phyloP scores from a whole-genome alignment of 176 grass and related monocot species.

The Tillandsia leiboldiana region DNA sequence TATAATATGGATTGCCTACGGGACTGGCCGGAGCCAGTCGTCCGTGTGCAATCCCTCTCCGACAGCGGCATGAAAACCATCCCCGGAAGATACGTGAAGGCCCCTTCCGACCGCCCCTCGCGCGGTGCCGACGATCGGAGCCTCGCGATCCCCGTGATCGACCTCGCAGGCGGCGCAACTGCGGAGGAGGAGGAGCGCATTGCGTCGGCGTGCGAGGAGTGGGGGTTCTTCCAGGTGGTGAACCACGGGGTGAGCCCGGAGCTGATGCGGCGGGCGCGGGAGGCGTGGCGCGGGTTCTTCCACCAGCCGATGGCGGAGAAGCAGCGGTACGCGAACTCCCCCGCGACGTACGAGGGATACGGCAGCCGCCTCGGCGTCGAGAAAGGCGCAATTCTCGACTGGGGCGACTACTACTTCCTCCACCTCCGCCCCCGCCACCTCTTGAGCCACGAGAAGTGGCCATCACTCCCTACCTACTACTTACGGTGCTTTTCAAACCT shows the following conservation, averaged over 20 bases:
- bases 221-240: constrained; percentile 93
- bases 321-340: constrained; percentile 65
- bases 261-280: constrained; percentile 31
- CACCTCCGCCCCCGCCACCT: constrained; percentile 49
- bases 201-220: constrained; percentile 47
- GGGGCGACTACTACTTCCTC: constrained; percentile 93
- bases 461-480: constrained; percentile 21
- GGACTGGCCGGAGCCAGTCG: constrained; percentile 70
- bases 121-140: fast-evolving
- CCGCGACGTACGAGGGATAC: constrained; percentile 77
- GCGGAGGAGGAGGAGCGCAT: constrained; percentile 9
- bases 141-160: constrained; percentile 44
- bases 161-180: constrained; percentile 23
- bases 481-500: constrained; percentile 33
- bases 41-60: constrained; percentile 63
- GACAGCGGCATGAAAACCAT: constrained; percentile 40
- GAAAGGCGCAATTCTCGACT: constrained; percentile 58
- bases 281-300: constrained; percentile 65
- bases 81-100: constrained; percentile 55
- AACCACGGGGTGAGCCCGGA: constrained; percentile 53
- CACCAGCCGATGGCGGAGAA: constrained; percentile 46
- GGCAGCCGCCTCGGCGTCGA: constrained; percentile 71
- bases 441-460: constrained; percentile 48
- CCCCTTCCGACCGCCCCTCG: constrained; percentile 34
- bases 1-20: constrained; percentile 18